Evolutionary conservation across 768 basidiomycete genomes (phyloP), one percentile per base, ranked within the genome.

Genomic region (Phylloporus sp.): DNA sequence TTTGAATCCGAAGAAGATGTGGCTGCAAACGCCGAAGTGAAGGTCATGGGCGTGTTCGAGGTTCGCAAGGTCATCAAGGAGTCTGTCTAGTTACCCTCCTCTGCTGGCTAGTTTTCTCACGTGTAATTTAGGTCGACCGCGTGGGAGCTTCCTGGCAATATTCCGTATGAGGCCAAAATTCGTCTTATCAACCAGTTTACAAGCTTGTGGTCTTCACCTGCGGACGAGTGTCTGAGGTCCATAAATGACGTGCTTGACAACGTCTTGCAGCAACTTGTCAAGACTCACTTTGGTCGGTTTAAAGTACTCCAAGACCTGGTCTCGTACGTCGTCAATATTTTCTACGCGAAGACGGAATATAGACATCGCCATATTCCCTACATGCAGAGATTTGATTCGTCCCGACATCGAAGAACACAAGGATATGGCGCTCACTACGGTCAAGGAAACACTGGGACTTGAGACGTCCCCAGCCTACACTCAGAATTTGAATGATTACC

Each of bases 141-240:
- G 3, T 77, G 76, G 76, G 74, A 78, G 44, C 68, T 78, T 24
- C 74, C 74, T 0, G 60, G 63, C 5, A 67, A 76, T 32, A 56
- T 75, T 23, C 76, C 76, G 0, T 76, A 68, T 47, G 68, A 67
- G 24, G 75, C 76, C 11, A 76, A 73, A 42, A 56, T 50, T 11
- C 61, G 58, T 26, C 65, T 77, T 15, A 76, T 79, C 31, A 53
- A 55, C 4, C 43, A 55, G 12, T 72, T 66, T 41, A 71, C 72
- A 16, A 48, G 43, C 5, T 32, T 67, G 12, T 80, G 80, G 80
- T 32, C 47, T 1, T 42, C 35, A 0, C 75, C 78, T 1, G 64
- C 71, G 0, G 34, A 61, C 7, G 49, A 53, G 11, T 76, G 76
- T 52, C 66, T 76, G 62, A 55, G 61, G 1, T 53, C 49, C 11